phyloP scores from a whole-genome alignment of 1,139 yeast genomes.

The Saccharomycopsis phalli region DNA sequence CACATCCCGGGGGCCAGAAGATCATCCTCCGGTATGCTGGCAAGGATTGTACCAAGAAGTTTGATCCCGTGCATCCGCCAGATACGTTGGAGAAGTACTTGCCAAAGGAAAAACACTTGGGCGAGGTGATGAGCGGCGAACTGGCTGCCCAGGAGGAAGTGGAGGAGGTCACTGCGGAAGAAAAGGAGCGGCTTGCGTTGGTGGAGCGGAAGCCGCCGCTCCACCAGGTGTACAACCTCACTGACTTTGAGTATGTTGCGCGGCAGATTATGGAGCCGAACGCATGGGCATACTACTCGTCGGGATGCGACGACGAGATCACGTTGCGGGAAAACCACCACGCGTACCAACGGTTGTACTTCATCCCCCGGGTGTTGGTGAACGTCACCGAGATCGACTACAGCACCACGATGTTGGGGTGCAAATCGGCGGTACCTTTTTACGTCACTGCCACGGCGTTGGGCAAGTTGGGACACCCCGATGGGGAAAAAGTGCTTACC shows the following conservation, averaged over 20 bases:
- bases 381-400: constrained; percentile 38
- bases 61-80: constrained; percentile 79
- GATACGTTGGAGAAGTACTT: constrained; percentile 57
- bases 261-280: constrained; percentile 37
- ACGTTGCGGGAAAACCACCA: constrained; percentile 41
- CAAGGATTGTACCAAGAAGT: constrained; percentile 80
- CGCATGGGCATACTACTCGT: constrained; percentile 46
- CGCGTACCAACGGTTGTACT: constrained; percentile 38
- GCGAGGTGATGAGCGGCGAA: constrained; percentile 29
- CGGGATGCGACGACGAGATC: constrained; percentile 46
- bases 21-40: constrained; percentile 78
- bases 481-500: constrained; percentile 46
- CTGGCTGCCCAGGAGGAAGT: constrained; percentile 30
- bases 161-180: constrained; percentile 29
- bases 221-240: constrained; percentile 51
- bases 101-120: constrained; percentile 37
- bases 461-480: constrained; percentile 48
- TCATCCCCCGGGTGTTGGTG: constrained; percentile 39
- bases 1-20: constrained; percentile 85
- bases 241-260: constrained; percentile 50
- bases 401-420: constrained; percentile 42
- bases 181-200: constrained; percentile 27
- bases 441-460: constrained; percentile 52
- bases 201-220: constrained; percentile 47
- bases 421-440: constrained; percentile 38